phyloP scores from a whole-genome alignment of 768 basidiomycete species.

The Mycena haematopus region DNA sequence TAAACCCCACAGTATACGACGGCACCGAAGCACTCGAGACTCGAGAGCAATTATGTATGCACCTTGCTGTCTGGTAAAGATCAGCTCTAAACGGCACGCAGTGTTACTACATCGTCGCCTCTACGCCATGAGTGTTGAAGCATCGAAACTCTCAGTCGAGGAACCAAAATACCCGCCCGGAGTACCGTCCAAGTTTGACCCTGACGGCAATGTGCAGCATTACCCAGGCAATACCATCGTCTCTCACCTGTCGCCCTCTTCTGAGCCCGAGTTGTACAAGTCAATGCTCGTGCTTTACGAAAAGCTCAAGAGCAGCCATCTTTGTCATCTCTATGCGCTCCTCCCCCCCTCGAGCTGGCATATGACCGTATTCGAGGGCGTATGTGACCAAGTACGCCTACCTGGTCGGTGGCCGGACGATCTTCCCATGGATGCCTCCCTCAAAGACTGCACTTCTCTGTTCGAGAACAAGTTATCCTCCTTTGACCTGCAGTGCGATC shows the following conservation, averaged over 20 bases:
- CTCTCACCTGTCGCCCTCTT: background rate
- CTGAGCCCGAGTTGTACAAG: background rate
- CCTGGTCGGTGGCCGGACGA: background rate
- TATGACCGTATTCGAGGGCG: background rate
- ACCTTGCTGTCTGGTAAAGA: no score
- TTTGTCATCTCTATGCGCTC: background rate
- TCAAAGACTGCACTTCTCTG: background rate
- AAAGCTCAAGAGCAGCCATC: background rate
- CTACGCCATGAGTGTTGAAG: background rate
- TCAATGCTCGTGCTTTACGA: background rate
- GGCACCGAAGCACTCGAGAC: no score
- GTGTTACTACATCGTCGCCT: no score
- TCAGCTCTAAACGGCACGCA: no score
- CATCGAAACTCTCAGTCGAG: background rate
- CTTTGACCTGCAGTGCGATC: background rate
- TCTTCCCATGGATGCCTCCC: background rate
- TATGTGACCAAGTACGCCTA: background rate
- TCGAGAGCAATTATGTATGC: no score
- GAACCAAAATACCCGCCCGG: background rate
- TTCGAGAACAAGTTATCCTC: background rate
- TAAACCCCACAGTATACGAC: no score
- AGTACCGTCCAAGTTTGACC: background rate
- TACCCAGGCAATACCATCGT: background rate
- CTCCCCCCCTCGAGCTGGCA: slow-evolving; percentile 1
- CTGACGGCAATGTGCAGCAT: background rate